These are phyloP conservation scores for Starmera stellimalicola DNA, from an alignment of 1,139 yeast genomes.

Conservation along the genomic window DNA sequence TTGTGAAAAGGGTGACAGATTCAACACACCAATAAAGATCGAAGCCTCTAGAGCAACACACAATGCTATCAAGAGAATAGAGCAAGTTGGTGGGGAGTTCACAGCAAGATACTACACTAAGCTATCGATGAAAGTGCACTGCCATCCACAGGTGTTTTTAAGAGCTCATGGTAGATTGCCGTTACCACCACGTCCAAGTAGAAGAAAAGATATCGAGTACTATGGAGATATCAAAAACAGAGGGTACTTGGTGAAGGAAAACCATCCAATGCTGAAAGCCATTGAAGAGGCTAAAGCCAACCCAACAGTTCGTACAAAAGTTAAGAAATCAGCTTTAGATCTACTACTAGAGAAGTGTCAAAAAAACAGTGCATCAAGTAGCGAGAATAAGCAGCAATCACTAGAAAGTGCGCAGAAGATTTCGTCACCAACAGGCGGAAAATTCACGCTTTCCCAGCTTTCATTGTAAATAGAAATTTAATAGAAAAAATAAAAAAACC, in stretches of 20 bases:
- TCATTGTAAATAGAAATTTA: too few species aligned
- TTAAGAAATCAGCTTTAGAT: constrained; percentile 18
- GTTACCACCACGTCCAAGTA: constrained; percentile 76
- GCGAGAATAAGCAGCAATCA: too few species aligned
- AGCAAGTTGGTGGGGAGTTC: constrained; percentile 61
- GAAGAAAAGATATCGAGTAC: constrained; percentile 68
- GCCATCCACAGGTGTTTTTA: constrained; percentile 63
- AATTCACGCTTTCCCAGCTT: too few species aligned
- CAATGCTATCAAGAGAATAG: constrained; percentile 66
- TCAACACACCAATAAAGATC: constrained; percentile 54
- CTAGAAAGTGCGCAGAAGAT: too few species aligned
- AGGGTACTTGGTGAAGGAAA: constrained; percentile 54
- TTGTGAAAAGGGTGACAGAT: constrained; percentile 53
- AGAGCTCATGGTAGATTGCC: constrained; percentile 73
- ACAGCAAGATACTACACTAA: constrained; percentile 63
- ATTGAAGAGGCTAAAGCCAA: constrained; percentile 18
- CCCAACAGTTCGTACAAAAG: constrained; percentile 10
- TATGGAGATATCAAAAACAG: constrained; percentile 65
- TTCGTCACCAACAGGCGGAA: too few species aligned
- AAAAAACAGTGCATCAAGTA: too few species aligned
- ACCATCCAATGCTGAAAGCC: constrained; percentile 21
- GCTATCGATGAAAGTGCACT: constrained; percentile 63
- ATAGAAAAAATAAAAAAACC: too few species aligned
- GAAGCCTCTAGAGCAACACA: constrained; percentile 78
- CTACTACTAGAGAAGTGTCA: neutral